phyloP scores from a whole-genome alignment of 208 protist genomes.

The Trypanosoma mega region DNA sequence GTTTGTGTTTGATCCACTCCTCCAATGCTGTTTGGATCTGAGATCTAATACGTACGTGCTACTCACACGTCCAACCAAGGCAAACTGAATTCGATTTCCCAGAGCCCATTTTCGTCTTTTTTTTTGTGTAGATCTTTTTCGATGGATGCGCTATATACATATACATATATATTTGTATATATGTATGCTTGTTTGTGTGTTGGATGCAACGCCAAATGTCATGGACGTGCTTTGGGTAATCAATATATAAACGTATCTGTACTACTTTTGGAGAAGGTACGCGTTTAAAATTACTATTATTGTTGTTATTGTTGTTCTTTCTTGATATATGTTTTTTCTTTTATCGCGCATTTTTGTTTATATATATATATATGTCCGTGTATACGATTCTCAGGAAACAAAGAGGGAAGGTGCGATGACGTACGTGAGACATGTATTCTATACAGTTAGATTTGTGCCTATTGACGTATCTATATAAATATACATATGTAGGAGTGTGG shows the following conservation, averaged over 20 bases:
- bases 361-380: too few species aligned
- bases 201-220: too few species aligned
- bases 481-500: slow-evolving; percentile 3
- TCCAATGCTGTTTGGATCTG: slow-evolving; percentile 70
- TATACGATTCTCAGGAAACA: not conserved
- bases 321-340: slow-evolving; percentile 16
- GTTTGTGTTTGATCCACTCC: slow-evolving; percentile 73
- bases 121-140: not conserved
- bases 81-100: not conserved
- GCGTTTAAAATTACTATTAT: slow-evolving; percentile 12
- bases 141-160: too few species aligned
- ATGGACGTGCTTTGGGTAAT: too few species aligned
- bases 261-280: too few species aligned
- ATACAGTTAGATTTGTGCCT: slow-evolving; percentile 2
- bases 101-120: not conserved
- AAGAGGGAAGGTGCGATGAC: not conserved
- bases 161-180: slow-evolving; percentile 1
- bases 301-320: slow-evolving; percentile 10
- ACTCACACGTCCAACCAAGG: not conserved
- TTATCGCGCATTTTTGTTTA: too few species aligned
- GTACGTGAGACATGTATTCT: not conserved
- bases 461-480: slow-evolving; percentile 10
- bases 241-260: not conserved
- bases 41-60: slow-evolving; percentile 43
- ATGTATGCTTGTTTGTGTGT: not conserved